These are phyloP conservation scores for Syncephalastrum racemosum DNA, from an alignment of 371 early-diverging fungal genomes.

Conservation along the genomic window DNA sequence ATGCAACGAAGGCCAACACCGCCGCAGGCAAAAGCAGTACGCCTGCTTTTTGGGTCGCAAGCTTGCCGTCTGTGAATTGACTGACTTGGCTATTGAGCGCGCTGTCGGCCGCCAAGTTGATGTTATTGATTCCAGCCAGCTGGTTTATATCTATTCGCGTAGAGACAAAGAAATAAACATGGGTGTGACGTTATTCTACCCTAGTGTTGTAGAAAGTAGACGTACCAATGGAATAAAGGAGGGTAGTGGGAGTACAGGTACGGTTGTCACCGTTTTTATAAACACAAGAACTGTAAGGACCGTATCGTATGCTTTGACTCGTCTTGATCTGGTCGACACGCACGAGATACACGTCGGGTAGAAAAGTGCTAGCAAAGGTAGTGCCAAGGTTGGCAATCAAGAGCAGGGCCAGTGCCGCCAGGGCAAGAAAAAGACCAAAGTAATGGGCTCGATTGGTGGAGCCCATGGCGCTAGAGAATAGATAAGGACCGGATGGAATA, in stretches of 20 bases:
- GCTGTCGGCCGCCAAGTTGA: slow-evolving; percentile 3
- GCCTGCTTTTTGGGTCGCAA: slow-evolving; percentile 17
- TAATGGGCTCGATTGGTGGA: slow-evolving; percentile 17
- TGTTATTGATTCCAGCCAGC: slow-evolving; percentile 9
- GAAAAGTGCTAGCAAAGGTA: slow-evolving; percentile 27
- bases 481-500: not conserved
- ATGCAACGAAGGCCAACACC: slow-evolving; percentile 24
- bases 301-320: slow-evolving; percentile 30
- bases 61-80: slow-evolving; percentile 2
- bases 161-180: no score
- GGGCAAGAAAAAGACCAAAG: slow-evolving; percentile 22
- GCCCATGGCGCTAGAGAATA: not conserved
- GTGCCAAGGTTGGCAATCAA: slow-evolving; percentile 38
- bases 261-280: slow-evolving; percentile 18
- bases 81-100: slow-evolving; percentile 4
- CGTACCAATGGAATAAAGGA: slow-evolving; percentile 28
- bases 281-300: slow-evolving; percentile 34
- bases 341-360: slow-evolving; percentile 27
- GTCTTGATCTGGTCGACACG: slow-evolving; percentile 24
- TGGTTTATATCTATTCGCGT: slow-evolving; percentile 9
- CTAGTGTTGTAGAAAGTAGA: not conserved
- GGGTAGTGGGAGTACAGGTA: slow-evolving; percentile 21
- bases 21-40: slow-evolving; percentile 32
- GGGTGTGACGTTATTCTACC: no score
- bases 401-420: slow-evolving; percentile 25